Evolutionary conservation across 164 flowering plant species (phyloP).

Genomic region (Annona squamosa): DNA sequence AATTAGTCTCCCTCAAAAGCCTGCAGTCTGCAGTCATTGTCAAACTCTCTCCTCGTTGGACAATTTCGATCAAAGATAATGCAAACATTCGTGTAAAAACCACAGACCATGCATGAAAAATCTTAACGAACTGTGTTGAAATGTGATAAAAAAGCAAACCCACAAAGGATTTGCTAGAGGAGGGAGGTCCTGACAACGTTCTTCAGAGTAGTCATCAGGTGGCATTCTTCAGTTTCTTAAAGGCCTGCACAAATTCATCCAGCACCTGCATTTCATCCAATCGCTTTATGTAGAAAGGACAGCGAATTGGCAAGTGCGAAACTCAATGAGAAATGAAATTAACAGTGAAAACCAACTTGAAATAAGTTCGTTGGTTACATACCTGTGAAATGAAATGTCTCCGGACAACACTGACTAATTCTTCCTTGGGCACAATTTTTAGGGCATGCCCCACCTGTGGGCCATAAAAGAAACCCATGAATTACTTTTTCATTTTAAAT

Average conservation of each 20-base stretch:
- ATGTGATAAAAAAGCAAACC: conserved; percentile 12
- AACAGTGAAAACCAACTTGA: not conserved
- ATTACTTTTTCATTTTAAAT: not conserved
- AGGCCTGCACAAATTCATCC: conserved; percentile 67
- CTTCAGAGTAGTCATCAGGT: conserved; percentile 35
- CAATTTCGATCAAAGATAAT: no score
- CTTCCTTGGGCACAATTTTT: conserved; percentile 71
- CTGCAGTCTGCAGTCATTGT: no score
- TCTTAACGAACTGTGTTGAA: not conserved
- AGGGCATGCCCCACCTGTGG: not conserved
- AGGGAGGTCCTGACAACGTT: conserved; percentile 9
- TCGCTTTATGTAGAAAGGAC: conserved; percentile 41
- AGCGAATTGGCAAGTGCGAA: conserved; percentile 12
- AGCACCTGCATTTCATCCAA: conserved; percentile 93
- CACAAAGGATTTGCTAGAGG: conserved; percentile 32
- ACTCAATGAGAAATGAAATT: not conserved
- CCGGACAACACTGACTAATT: conserved; percentile 75
- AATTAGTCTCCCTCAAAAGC: no score
- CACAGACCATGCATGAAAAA: not conserved
- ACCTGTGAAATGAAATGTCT: conserved; percentile 98
- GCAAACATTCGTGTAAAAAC: not conserved
- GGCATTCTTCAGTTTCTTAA: conserved; percentile 66
- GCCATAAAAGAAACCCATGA: not conserved
- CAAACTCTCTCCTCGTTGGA: no score
- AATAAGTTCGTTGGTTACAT: not conserved